These are phyloP conservation scores for Adansonia digitata DNA, from an alignment of 345 rosid genomes.

Conservation along the genomic window DNA sequence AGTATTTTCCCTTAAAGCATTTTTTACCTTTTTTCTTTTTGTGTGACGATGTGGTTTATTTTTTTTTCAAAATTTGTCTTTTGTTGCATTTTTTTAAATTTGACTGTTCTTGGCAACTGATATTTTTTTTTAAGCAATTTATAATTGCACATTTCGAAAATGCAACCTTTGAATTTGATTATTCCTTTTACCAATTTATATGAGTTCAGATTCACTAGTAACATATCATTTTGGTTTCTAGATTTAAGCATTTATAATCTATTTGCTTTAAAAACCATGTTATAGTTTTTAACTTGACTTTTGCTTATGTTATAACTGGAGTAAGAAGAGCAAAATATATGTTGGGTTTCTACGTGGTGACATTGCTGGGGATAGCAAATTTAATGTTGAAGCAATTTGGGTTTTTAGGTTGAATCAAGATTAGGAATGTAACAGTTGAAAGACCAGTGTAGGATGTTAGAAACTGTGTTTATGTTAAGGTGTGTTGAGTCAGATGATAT, in stretches of 20 bases:
- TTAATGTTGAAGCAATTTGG: background rate
- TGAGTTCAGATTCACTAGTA: background rate
- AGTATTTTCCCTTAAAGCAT: background rate
- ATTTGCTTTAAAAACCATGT: background rate
- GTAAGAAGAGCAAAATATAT: background rate
- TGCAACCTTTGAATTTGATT: too few species aligned
- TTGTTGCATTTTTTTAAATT: background rate
- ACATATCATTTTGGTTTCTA: background rate
- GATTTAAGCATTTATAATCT: background rate
- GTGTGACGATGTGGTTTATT: background rate
- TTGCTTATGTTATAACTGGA: background rate
- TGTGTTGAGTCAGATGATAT: background rate
- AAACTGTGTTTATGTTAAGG: background rate
- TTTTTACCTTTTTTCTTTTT: too few species aligned
- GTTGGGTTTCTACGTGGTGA: background rate
- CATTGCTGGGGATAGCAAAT: background rate
- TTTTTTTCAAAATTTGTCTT: background rate
- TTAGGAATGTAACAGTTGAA: slow-evolving; percentile 36
- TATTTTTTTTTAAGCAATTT: background rate
- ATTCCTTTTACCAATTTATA: background rate
- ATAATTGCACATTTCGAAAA: background rate
- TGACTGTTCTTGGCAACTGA: background rate
- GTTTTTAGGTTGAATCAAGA: slow-evolving; percentile 39
- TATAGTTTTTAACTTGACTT: background rate
- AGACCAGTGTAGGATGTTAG: slow-evolving; percentile 15